A percentile compares a stretch with the other conserved stretches of the same genome.
Evolutionary conservation across 2,329 filamentous ascomycete species (phyloP).

Genomic region (Harringtonia aguacate): DNA sequence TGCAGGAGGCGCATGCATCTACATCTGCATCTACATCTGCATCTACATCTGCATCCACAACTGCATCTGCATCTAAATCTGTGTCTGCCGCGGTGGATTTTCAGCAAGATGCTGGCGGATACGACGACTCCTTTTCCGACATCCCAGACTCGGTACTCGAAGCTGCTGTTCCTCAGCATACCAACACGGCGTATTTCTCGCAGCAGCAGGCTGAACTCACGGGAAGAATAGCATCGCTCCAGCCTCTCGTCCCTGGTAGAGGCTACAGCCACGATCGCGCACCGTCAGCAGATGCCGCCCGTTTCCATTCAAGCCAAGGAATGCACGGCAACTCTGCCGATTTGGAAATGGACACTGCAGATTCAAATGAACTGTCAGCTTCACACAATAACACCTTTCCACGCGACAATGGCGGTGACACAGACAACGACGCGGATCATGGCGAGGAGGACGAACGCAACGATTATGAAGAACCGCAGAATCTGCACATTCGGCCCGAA

Average conservation of each 20-base stretch:
- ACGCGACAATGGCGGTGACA: too few relatives aligned
- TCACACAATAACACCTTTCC: too few relatives aligned
- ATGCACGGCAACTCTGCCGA: too few relatives aligned
- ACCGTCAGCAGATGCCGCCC: neutral
- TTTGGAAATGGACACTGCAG: too few relatives aligned
- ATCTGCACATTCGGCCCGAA: neutral
- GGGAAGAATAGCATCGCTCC: neutral
- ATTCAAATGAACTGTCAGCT: too few relatives aligned
- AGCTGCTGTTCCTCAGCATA: conserved; percentile 31
- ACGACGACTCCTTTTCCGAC: conserved; percentile 48
- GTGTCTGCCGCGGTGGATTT: too few relatives aligned
- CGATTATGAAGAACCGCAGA: neutral
- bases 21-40: too few relatives aligned
- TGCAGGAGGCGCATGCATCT: conserved; percentile 3
- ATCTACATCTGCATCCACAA: too few relatives aligned
- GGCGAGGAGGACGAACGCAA: neutral
- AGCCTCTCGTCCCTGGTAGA: neutral
- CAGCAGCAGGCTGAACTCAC: conserved; percentile 10
- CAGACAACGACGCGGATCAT: too few relatives aligned
- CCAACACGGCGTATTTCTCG: conserved; percentile 6
- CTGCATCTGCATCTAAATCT: too few relatives aligned
- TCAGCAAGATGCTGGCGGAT: conserved; percentile 12
- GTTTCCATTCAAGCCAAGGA: neutral
- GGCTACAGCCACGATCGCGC: too few relatives aligned
- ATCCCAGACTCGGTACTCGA: conserved; percentile 40